phyloP scores from a whole-genome alignment of 1,284 basidiomycete species.

The Cystobasidium slooffiae region DNA sequence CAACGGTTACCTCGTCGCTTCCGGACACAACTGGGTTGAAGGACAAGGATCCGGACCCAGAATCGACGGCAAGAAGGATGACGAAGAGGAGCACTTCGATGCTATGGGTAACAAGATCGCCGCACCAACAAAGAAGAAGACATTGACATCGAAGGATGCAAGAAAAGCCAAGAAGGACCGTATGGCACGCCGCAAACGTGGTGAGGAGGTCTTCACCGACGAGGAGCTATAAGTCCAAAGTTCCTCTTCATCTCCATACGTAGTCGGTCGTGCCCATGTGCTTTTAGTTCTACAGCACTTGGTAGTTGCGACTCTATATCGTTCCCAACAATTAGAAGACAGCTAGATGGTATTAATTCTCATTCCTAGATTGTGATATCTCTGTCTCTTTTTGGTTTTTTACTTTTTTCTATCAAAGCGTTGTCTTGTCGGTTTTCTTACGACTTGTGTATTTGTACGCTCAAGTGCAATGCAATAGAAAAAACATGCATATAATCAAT shows the following conservation, averaged over 20 bases:
- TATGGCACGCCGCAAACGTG: constrained; percentile 78
- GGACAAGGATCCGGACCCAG: constrained; percentile 87
- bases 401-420: neutral
- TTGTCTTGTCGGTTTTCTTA: constrained; percentile 8
- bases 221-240: constrained; percentile 47
- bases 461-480: constrained; percentile 15
- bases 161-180: constrained; percentile 95
- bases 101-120: constrained; percentile 97
- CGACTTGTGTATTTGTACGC: constrained; percentile 21
- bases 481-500: constrained; percentile 4
- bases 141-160: constrained; percentile 70
- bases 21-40: constrained; percentile 98
- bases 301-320: neutral
- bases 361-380: neutral
- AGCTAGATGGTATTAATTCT: neutral
- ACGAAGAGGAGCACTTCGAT: constrained; percentile 86
- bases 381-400: constrained; percentile 1
- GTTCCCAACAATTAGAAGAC: neutral
- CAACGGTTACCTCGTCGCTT: constrained; percentile 87
- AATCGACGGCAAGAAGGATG: constrained; percentile 78
- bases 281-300: no score
- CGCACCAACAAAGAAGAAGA: constrained; percentile 76
- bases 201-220: constrained; percentile 65
- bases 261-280: constrained; percentile 3
- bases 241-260: neutral